Evolutionary conservation across 495 filamentous ascomycete species (phyloP), one percentile per base, ranked within the genome.

Genomic region (Trichoderma gamsii): DNA sequence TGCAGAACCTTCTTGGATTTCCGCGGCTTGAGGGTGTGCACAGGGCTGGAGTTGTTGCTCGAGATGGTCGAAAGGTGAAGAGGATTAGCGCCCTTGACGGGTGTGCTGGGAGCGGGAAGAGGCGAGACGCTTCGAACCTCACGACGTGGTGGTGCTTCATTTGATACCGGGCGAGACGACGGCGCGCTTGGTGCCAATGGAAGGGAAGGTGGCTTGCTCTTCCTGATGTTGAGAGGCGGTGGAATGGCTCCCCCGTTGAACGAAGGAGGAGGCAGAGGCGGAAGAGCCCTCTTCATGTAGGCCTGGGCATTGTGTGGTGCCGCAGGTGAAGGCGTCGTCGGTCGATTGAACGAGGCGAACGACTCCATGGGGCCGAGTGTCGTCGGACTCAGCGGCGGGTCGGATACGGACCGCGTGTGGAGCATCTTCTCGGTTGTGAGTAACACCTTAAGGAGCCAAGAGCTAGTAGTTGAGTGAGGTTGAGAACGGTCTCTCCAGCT

Each of bases 171-270:
- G 18, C 18, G 18, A 16, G 21, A 56, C 44, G 21, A 56, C 44
- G n/a, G 44, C 44, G n/a, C 15, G 51, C 56, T 21, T 21, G 23
- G 56, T 18, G 9, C 56, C 9, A 32, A 9, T 32, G 56, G 56
- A 12, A 61, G 56, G 27, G 56, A 11, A 15, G 23, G 8, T 12
- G 56, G 56, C 6, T 61, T 52, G 18, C 18, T 61, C 56, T 61
- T 61, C 27, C 16, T 61, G 56, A 61, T 61, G 3, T 61, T 61
- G 56, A 61, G 56, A 61, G 56, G 56, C 56, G 56, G 56, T 25
- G 56, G 56, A 32, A 61, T 12, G 1, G 27, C 56, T 4, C 23
- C 21, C 27, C 3, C 0, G 56, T 61, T 61, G 12, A 16, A 29
- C 56, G 27, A 13, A 11, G 56, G 56, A 27, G 56, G 56, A 27